Evolutionary conservation across 2,329 filamentous ascomycete species (phyloP), one percentile per base, ranked within the genome.

Genomic region (Pseudocercospora pini-densiflorae): DNA sequence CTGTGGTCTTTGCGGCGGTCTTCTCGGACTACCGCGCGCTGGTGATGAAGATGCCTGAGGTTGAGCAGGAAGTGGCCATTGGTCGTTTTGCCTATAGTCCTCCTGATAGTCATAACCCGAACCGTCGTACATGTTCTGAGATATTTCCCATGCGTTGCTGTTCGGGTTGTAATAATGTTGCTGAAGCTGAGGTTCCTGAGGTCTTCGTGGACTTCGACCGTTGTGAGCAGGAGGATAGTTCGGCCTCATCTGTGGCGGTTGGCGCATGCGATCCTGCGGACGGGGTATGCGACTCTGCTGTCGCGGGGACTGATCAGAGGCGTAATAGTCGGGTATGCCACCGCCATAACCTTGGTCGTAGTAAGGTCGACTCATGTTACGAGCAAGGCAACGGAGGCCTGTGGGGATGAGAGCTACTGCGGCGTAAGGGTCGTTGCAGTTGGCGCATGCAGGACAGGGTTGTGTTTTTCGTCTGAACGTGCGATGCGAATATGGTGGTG

Each of bases 1-100:
- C 65, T 71, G 71, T 19, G 74, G 75, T 64, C 75, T 65, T 59
- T 65, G 73, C 12, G 74, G 74, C 21, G 73, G 72, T 16, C 31
- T 40, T 14, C 55, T 21, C 1, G 55, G 55, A 24, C 21, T 58
- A 45, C 66, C 61, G 51, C 72, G 67, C n/a, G 57, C 49, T 19
- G 72, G 68, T 31, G 68, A 64, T 19, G 70, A 54, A 29, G 60
- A 62, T 24, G 63, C 45, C 9, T 54, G 51, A 31, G 67, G 60
- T 9, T 59, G 63, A 2, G 31, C 61, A 8, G 72, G 68, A 27
- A 75, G 65, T 9, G 74, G 74, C 74, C 74, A 76, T 61, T 74
- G 67, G 49, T 73, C 70, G 43, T 59, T 49, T 40, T 68, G 70
- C 5, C 53, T 66, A 31, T 70, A 70, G 33, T 64, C 64, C 23